A percentile compares a stretch with the other conserved stretches of the same genome.
Evolutionary conservation across 306 rosid species (phyloP).

Genomic region (Elaeagnus macrophylla): DNA sequence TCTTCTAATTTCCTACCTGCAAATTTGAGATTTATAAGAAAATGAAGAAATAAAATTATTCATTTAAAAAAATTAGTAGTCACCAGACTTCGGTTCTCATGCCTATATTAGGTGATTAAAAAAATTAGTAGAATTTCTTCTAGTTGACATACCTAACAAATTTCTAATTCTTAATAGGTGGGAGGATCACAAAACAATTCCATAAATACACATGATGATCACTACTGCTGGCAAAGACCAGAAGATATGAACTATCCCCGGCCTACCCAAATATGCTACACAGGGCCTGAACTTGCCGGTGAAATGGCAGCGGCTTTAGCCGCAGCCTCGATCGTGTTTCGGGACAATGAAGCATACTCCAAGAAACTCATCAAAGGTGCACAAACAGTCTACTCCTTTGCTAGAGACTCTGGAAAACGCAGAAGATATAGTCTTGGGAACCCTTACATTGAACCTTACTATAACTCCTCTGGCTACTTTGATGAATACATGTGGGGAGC

Average conservation of each 20-base stretch:
- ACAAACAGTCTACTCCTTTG: constrained; percentile 34
- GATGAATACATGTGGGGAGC: constrained; percentile 69
- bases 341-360: constrained; percentile 35
- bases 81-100: too few species aligned
- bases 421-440: constrained; percentile 25
- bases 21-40: too few species aligned
- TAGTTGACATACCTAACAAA: neutral
- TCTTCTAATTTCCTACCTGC: too few species aligned
- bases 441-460: constrained; percentile 22
- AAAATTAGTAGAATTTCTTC: too few species aligned
- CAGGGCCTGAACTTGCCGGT: constrained; percentile 56
- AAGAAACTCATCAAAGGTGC: constrained; percentile 38
- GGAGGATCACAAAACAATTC: constrained; percentile 40
- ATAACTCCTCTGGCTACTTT: constrained; percentile 52
- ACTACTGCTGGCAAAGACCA: constrained; percentile 58
- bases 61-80: too few species aligned
- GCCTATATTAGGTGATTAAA: too few species aligned
- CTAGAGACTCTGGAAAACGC: constrained; percentile 37
- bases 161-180: constrained; percentile 16
- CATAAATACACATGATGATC: constrained; percentile 33
- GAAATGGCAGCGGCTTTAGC: constrained; percentile 72
- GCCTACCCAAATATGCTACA: constrained; percentile 7
- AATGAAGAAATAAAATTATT: too few species aligned
- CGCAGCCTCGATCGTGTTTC: constrained; percentile 58
- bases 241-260: constrained; percentile 47